These are phyloP conservation scores for Anethum foeniculum DNA, from an alignment of 140 eudicot species.

Conservation along the genomic window DNA sequence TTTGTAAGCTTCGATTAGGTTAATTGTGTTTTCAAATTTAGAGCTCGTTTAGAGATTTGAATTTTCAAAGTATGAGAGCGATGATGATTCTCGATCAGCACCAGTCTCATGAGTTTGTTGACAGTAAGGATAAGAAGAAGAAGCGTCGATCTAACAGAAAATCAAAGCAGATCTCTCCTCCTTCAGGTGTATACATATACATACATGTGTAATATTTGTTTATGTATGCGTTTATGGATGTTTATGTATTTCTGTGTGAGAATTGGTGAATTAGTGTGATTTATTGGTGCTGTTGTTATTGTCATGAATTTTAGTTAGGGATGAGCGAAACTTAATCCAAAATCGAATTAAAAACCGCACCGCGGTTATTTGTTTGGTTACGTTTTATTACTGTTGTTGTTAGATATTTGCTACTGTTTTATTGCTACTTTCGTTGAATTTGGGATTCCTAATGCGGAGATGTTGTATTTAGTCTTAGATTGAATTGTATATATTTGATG, in stretches of 20 bases:
- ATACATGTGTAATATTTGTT: not conserved
- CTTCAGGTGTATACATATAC: not conserved
- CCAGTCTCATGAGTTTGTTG: not conserved
- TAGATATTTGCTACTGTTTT: not conserved
- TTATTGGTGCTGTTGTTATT: too few relatives aligned
- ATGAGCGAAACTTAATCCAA: too few relatives aligned
- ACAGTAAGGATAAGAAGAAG: not conserved
- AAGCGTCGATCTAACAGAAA: not conserved
- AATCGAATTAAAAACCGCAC: not conserved
- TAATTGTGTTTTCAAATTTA: too few relatives aligned
- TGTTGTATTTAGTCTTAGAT: not conserved
- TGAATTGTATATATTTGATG: not conserved
- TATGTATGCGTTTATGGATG: not conserved
- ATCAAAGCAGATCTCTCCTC: not conserved
- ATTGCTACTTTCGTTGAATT: not conserved
- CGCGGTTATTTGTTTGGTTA: not conserved
- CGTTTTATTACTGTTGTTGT: not conserved
- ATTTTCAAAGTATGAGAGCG: not conserved
- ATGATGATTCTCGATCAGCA: not conserved
- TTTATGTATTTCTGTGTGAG: not conserved
- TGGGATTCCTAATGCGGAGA: not conserved
- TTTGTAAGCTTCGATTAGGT: not conserved
- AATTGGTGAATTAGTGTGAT: not conserved
- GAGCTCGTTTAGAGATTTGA: not conserved
- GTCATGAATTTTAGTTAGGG: too few relatives aligned